These are phyloP conservation scores for Ceriops decandra DNA, from an alignment of 345 rosid genomes.

Conservation along the genomic window DNA sequence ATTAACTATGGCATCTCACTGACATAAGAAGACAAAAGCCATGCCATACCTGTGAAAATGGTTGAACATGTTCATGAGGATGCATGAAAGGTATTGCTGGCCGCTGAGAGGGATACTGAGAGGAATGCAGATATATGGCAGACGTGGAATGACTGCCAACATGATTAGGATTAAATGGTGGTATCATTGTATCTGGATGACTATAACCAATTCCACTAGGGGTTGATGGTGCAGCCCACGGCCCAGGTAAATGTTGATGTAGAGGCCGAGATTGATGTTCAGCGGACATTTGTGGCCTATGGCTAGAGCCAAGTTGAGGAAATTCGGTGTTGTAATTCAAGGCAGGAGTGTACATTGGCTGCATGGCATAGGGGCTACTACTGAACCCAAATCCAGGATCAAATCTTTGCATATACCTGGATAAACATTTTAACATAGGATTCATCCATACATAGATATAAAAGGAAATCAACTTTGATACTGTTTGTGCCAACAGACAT, in stretches of 20 bases:
- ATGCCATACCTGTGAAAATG: slow-evolving; percentile 58
- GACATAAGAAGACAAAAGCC: background rate
- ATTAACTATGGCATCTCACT: background rate
- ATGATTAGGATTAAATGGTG: slow-evolving; percentile 57
- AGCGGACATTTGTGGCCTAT: slow-evolving; percentile 53
- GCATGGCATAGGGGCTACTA: slow-evolving; percentile 56
- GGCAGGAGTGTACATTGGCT: slow-evolving; percentile 69
- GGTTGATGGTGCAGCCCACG: slow-evolving; percentile 48
- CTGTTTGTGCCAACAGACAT: background rate
- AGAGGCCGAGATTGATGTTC: slow-evolving; percentile 54
- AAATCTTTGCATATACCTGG: slow-evolving; percentile 73
- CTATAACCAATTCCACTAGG: slow-evolving; percentile 63
- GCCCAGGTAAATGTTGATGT: slow-evolving; percentile 56
- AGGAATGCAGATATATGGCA: slow-evolving; percentile 54
- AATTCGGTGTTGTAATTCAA: slow-evolving; percentile 78
- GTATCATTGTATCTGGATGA: slow-evolving; percentile 68
- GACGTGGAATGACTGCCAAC: slow-evolving; percentile 48
- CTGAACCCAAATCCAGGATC: slow-evolving; percentile 78
- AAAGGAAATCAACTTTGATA: background rate
- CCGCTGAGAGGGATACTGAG: slow-evolving; percentile 67
- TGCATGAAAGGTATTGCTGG: slow-evolving; percentile 62
- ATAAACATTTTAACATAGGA: slow-evolving; percentile 9
- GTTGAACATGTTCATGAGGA: slow-evolving; percentile 57
- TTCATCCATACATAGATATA: background rate
- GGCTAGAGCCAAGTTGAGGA: slow-evolving; percentile 68